Evolutionary conservation across 1,284 basidiomycete species (phyloP).

Genomic region (Cryptococcus depauperatus): DNA sequence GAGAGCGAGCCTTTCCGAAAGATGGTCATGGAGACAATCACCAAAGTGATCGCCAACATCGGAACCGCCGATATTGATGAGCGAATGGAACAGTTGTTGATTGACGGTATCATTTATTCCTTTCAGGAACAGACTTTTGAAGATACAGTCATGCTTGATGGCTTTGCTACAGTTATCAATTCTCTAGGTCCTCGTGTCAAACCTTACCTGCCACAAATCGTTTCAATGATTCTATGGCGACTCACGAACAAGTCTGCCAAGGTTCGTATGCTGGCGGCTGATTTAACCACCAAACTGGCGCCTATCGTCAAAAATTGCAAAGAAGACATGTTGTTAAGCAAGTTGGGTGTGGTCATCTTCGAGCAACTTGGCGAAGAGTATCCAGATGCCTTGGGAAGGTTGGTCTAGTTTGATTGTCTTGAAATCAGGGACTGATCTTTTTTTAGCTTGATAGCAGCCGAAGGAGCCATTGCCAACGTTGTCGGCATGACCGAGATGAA

Average conservation of each 20-base stretch:
- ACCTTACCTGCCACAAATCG: conserved; percentile 96
- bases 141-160: conserved; percentile 98
- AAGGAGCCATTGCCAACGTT: conserved; percentile 97
- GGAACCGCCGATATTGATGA: conserved; percentile 97
- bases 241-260: conserved; percentile 99
- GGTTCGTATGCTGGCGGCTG: conserved; percentile 96
- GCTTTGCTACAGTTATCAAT: conserved; percentile 94
- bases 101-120: conserved; percentile 97
- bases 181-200: conserved; percentile 94
- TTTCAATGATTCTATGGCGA: conserved; percentile 98
- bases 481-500: conserved; percentile 99
- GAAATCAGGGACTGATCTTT: not conserved
- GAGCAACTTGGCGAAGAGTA: conserved; percentile 99
- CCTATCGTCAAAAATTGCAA: conserved; percentile 98
- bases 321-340: conserved; percentile 90
- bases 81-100: conserved; percentile 82
- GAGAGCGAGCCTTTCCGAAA: conserved; percentile 95
- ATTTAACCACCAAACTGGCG: conserved; percentile 86
- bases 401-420: conserved; percentile 17
- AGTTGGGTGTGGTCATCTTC: conserved; percentile 92
- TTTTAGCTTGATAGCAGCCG: conserved; percentile 88
- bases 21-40: conserved; percentile 99
- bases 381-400: conserved; percentile 85
- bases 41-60: conserved; percentile 84
- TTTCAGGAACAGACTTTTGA: conserved; percentile 99